phyloP scores from a whole-genome alignment of 345 rosid genomes.

The Gossypium anomalum region DNA sequence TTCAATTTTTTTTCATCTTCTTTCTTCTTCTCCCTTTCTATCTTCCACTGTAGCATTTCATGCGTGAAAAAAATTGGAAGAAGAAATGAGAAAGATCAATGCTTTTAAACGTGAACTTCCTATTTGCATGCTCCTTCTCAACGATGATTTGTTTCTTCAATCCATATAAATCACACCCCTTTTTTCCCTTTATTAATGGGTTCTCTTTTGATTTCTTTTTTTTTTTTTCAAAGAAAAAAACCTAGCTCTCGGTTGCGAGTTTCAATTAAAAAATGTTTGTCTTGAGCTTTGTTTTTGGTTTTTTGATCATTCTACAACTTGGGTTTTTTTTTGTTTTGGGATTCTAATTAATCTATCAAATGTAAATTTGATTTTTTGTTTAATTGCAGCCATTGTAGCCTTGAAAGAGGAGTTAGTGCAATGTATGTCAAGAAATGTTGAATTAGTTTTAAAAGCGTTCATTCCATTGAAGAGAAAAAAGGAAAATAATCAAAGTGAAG shows the following conservation, averaged over 20 bases:
- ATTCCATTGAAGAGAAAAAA: constrained; percentile 49
- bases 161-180: not conserved
- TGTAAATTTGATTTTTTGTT: constrained; percentile 3
- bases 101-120: constrained; percentile 80
- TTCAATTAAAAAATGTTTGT: not conserved
- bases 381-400: constrained; percentile 53
- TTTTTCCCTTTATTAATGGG: not conserved
- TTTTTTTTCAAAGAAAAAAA: not conserved
- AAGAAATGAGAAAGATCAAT: constrained; percentile 74
- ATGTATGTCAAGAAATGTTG: constrained; percentile 29
- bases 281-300: not conserved
- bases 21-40: too few species aligned
- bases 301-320: not conserved
- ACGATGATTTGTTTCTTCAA: constrained; percentile 55
- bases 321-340: constrained; percentile 5
- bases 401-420: constrained; percentile 49
- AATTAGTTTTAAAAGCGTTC: constrained; percentile 65
- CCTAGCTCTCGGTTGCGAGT: not conserved
- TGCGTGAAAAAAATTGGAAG: constrained; percentile 41
- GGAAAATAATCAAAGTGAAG: constrained; percentile 12
- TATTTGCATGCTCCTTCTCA: constrained; percentile 66
- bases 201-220: not conserved
- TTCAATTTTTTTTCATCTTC: too few species aligned
- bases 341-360: not conserved
- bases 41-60: too few species aligned